phyloP scores from a whole-genome alignment of 495 filamentous ascomycete genomes.

The Xylaria bambusicola region DNA sequence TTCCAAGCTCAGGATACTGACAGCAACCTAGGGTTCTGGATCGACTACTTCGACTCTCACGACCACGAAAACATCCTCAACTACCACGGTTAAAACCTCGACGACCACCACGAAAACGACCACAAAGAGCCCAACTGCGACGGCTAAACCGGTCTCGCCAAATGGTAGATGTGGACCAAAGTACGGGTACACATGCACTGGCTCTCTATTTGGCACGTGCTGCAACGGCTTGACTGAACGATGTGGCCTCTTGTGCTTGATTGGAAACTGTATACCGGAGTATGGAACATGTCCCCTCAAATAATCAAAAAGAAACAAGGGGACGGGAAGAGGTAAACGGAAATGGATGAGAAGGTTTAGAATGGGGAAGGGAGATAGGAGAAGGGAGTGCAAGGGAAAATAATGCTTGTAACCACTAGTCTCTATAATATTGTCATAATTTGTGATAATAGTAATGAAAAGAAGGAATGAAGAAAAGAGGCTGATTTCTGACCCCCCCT shows the following conservation, averaged over 20 bases:
- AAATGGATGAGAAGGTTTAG: too few relatives aligned
- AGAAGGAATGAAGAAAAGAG: too few relatives aligned
- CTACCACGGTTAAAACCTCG: constrained; percentile 20
- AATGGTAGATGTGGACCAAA: constrained; percentile 21
- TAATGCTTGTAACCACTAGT: not conserved
- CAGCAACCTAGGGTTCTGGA: constrained; percentile 5
- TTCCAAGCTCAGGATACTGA: not conserved
- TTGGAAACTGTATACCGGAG: constrained; percentile 8
- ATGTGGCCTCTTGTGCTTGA: constrained; percentile 15
- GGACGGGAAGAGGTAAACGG: not conserved
- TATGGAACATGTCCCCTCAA: constrained; percentile 13
- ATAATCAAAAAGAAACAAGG: not conserved
- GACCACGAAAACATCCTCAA: constrained; percentile 20
- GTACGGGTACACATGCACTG: constrained; percentile 36
- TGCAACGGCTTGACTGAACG: constrained; percentile 36
- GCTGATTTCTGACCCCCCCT: too few relatives aligned
- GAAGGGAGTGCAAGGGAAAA: not conserved
- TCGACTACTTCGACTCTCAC: not conserved
- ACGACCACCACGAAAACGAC: constrained; percentile 17
- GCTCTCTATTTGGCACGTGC: constrained; percentile 39
- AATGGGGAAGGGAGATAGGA: too few relatives aligned
- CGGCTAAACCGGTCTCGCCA: constrained; percentile 20
- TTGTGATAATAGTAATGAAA: not conserved
- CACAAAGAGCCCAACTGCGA: constrained; percentile 14
- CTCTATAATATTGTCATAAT: not conserved